Conservation (phyloP, 2,329 filamentous ascomycete genomes). For the Diplodia corticola region DNA sequence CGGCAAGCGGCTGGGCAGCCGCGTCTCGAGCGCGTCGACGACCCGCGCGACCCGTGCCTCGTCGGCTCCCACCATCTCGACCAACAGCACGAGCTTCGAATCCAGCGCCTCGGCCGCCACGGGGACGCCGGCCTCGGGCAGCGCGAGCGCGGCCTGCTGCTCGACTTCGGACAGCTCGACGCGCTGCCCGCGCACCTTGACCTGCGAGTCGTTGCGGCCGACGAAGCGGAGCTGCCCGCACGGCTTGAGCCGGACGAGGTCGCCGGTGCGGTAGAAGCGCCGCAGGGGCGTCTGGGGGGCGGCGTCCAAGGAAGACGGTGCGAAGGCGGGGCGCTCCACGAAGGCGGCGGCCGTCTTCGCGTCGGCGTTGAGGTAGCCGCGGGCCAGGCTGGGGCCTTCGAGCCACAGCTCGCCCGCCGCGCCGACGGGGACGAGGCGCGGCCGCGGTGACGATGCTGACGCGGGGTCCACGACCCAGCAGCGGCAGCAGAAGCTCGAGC, state of each 20-base stretch:
- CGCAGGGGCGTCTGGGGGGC: slow-evolving; percentile 52
- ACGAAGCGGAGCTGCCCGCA: slow-evolving; percentile 57
- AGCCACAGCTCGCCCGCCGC: slow-evolving; percentile 50
- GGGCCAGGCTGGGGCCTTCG: slow-evolving; percentile 48
- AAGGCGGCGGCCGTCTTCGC: slow-evolving; percentile 35
- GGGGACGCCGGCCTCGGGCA: background rate
- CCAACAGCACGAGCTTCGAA: slow-evolving; percentile 11
- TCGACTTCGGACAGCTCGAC: slow-evolving; percentile 43
- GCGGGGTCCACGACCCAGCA: slow-evolving; percentile 34
- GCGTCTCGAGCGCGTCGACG: slow-evolving; percentile 34
- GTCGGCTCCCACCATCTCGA: background rate
- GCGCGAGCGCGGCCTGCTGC: slow-evolving; percentile 35
- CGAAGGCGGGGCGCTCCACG: slow-evolving; percentile 29
- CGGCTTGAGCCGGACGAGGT: background rate
- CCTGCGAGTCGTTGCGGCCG: slow-evolving; percentile 64
- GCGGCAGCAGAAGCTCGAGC: background rate
- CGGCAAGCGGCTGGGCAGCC: slow-evolving; percentile 28
- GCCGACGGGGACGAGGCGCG: slow-evolving; percentile 37
- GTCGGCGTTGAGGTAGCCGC: slow-evolving; percentile 43
- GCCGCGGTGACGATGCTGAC: slow-evolving; percentile 22
- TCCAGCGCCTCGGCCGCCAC: slow-evolving; percentile 51
- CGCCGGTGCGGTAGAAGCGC: slow-evolving; percentile 37
- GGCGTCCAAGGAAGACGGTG: slow-evolving; percentile 36
- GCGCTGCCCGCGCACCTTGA: slow-evolving; percentile 46
- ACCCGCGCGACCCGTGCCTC: slow-evolving; percentile 27